Evolutionary conservation across 805 yeast species (phyloP).

Genomic region (Metschnikowia amazonensis): DNA sequence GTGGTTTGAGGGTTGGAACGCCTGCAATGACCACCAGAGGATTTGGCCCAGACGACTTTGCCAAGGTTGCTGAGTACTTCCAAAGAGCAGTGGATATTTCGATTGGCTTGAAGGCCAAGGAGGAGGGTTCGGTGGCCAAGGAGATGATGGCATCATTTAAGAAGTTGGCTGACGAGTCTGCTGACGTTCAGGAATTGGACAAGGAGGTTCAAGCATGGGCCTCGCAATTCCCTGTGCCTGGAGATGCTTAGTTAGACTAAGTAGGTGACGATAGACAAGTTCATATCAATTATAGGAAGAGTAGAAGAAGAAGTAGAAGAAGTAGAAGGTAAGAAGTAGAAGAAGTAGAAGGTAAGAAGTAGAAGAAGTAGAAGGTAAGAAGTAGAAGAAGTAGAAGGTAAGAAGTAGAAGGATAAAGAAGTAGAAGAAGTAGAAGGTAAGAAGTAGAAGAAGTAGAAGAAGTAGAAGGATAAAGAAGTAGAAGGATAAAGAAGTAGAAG

Average conservation of each 20-base stretch:
- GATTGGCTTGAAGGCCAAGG: constrained; percentile 53
- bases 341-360: not conserved
- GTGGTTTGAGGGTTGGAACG: constrained; percentile 94
- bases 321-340: too few species aligned
- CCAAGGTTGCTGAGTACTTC: constrained; percentile 73
- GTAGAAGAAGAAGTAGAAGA: too few species aligned
- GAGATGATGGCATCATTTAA: constrained; percentile 67
- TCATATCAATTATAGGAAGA: too few species aligned
- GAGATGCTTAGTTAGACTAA: constrained; percentile 54
- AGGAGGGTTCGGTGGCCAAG: constrained; percentile 55
- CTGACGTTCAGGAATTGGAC: constrained; percentile 56
- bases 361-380: too few species aligned
- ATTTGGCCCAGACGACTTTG: constrained; percentile 72
- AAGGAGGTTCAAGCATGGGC: constrained; percentile 72
- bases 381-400: too few species aligned
- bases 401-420: too few species aligned
- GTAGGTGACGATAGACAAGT: too few species aligned
- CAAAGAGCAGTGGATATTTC: constrained; percentile 75
- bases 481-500: too few species aligned
- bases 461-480: too few species aligned
- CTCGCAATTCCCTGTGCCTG: constrained; percentile 81
- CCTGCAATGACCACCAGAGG: constrained; percentile 99
- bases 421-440: too few species aligned
- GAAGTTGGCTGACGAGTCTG: constrained; percentile 59
- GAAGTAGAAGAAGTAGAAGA: too few species aligned